Evolutionary conservation across 2,329 filamentous ascomycete genomes (phyloP), one percentile per base, ranked within the genome.

Genomic region (Cytospora leucostoma): DNA sequence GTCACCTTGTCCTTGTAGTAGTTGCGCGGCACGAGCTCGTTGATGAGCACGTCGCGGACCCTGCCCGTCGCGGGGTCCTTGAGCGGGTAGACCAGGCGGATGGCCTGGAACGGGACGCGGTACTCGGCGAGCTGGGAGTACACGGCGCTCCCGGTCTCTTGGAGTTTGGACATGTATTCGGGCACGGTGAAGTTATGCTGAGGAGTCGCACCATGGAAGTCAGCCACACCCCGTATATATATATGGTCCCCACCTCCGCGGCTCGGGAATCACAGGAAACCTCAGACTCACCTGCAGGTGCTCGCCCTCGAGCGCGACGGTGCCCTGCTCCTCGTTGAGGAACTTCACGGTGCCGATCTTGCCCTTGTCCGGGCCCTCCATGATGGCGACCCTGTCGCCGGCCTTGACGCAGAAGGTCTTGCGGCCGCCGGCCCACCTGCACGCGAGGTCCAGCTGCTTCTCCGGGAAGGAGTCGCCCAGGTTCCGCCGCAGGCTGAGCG

Each of bases 81-180:
- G 60, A 96, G 80, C 27, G 91, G 88, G 72, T 91, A 87, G 56
- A 98, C 92, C 38, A 97, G 90, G 63, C 92, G 91, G 67, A 98
- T 82, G 66, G 90, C 82, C 38, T 85, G 83, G 71, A 96, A 82
- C 60, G 89, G 82, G 37, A 96, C 74, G 37, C 87, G 79, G 59
- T 84, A 73, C 69, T 83, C 79, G 63, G 82, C 71, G 70, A 80
- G 73, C 53, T 82, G 75, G 63, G 82, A 77, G 34, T 56, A 49
- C 10, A 34, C 40, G 78, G 73, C 56, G 58, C 65, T 60, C 17
- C 35, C 74, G 69, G 62, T 77, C 73, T 77, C 53, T 66, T 11
- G 66, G 61, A 52, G 33, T 44, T 56, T 54, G 62, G 63, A 76
- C 70, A 75, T 80, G 76, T 70, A 79, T 67, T 80, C 77, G 64